A percentile compares a stretch with the other conserved stretches of the same genome.
phyloP scores from a whole-genome alignment of 1,284 basidiomycete species.

The Ustilago tritici region DNA sequence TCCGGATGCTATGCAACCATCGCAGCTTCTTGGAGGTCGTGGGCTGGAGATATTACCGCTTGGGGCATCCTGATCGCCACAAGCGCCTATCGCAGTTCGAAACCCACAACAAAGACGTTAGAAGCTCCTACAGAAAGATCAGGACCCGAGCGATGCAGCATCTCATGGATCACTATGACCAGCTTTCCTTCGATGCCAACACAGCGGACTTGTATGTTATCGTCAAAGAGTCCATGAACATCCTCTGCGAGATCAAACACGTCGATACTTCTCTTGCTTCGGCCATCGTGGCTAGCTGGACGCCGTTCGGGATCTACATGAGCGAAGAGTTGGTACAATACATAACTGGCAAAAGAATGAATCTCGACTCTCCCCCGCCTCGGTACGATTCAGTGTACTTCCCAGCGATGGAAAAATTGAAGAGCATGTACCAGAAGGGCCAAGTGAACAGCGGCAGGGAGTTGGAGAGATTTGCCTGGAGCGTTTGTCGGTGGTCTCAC shows the following conservation, averaged over 20 bases:
- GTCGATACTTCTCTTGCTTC: not conserved
- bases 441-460: not conserved
- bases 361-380: not conserved
- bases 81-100: too few species aligned
- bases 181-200: not conserved
- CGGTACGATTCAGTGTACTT: not conserved
- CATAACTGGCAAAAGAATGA: not conserved
- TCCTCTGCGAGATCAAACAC: not conserved
- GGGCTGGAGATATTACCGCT: too few species aligned
- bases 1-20: too few species aligned
- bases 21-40: too few species aligned
- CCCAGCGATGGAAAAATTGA: not conserved
- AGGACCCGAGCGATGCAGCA: not conserved
- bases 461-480: slow-evolving; percentile 6
- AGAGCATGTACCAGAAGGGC: not conserved
- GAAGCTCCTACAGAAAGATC: too few species aligned
- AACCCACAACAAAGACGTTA: too few species aligned
- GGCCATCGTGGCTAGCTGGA: slow-evolving; percentile 8
- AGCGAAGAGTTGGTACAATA: not conserved
- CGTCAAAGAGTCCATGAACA: not conserved
- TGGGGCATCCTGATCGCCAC: too few species aligned
- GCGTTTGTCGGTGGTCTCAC: not conserved
- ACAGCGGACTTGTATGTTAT: not conserved
- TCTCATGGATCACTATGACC: not conserved
- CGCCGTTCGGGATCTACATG: not conserved